Percentiles rank a stretch among this genome's conserved stretches.
Evolutionary conservation across 768 basidiomycete genomes (phyloP).

Genomic region (Agrocybe praecox): DNA sequence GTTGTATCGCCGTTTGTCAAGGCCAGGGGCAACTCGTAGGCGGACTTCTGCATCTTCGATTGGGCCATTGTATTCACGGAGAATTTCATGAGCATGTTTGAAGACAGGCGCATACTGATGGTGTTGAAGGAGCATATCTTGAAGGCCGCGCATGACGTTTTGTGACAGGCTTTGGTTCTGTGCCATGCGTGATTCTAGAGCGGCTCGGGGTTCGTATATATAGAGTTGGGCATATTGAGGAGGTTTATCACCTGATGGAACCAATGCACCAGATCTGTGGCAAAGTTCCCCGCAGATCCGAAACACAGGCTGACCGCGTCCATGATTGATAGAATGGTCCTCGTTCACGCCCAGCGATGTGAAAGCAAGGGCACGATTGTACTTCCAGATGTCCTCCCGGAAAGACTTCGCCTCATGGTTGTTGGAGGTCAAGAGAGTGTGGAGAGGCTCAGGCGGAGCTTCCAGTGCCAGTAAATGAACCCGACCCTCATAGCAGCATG

Average conservation of each 20-base stretch:
- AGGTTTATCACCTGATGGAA: constrained; percentile 14
- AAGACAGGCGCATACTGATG: constrained; percentile 33
- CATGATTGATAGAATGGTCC: constrained; percentile 27
- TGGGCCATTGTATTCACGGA: constrained; percentile 20
- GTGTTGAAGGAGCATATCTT: constrained; percentile 18
- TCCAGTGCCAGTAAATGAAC: constrained; percentile 26
- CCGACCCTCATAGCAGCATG: constrained; percentile 35
- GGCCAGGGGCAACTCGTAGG: constrained; percentile 16
- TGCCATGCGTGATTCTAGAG: constrained; percentile 25
- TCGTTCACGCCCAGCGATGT: constrained; percentile 34
- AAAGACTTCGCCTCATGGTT: constrained; percentile 18
- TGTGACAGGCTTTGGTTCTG: constrained; percentile 24
- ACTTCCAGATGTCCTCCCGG: constrained; percentile 39
- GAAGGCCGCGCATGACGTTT: constrained; percentile 22
- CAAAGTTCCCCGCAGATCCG: constrained; percentile 35
- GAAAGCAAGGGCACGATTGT: constrained; percentile 44
- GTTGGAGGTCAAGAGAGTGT: constrained; percentile 15
- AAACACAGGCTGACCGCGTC: constrained; percentile 30
- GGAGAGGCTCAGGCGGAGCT: constrained; percentile 25
- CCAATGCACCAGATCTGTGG: constrained; percentile 36
- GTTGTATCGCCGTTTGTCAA: constrained; percentile 40
- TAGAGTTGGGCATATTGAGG: constrained; percentile 44
- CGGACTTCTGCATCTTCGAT: constrained; percentile 19
- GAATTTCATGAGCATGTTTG: constrained; percentile 32
- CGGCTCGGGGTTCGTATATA: constrained; percentile 35